Conservation (phyloP, 768 basidiomycete genomes). For the Boletus pseudo-olivaceus region DNA sequence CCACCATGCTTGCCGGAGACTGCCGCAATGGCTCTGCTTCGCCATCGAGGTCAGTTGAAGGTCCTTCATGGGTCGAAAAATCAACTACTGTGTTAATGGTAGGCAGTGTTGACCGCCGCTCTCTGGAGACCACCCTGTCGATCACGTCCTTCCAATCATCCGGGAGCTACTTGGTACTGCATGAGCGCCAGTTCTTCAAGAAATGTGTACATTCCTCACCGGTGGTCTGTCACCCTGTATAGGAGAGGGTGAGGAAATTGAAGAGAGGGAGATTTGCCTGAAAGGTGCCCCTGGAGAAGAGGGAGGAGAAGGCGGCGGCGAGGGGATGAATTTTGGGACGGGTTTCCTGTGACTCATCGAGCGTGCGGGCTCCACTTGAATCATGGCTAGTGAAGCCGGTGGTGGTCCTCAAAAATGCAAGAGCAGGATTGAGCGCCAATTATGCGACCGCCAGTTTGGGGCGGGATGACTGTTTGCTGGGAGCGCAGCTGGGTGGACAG, state of each 20-base stretch:
- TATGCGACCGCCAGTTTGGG: constrained; percentile 6
- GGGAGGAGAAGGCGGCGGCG: constrained; percentile 46
- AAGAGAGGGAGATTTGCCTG: constrained; percentile 31
- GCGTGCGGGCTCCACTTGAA: constrained; percentile 27
- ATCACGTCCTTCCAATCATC: constrained; percentile 36
- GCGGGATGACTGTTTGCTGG: constrained; percentile 17
- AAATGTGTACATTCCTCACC: constrained; percentile 19
- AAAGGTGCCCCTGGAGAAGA: constrained; percentile 34
- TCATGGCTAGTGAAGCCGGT: constrained; percentile 19
- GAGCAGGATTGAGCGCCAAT: constrained; percentile 11
- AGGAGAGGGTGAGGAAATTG: constrained; percentile 20
- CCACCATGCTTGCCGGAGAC: constrained; percentile 34
- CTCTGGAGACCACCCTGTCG: constrained; percentile 31
- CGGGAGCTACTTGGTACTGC: constrained; percentile 24
- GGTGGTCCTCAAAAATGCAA: constrained; percentile 5
- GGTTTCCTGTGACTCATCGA: constrained; percentile 69
- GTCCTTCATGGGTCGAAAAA: constrained; percentile 24
- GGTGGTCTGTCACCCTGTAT: constrained; percentile 28
- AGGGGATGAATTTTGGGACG: constrained; percentile 63
- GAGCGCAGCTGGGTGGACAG: constrained; percentile 24
- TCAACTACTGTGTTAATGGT: constrained; percentile 33
- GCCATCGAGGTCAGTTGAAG: constrained; percentile 23
- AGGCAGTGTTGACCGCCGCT: constrained; percentile 30
- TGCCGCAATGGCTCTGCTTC: constrained; percentile 29
- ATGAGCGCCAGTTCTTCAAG: constrained; percentile 4